These are phyloP conservation scores for Pythium phragmitis DNA, from an alignment of 352 stramenopile species.

Conservation along the genomic window DNA sequence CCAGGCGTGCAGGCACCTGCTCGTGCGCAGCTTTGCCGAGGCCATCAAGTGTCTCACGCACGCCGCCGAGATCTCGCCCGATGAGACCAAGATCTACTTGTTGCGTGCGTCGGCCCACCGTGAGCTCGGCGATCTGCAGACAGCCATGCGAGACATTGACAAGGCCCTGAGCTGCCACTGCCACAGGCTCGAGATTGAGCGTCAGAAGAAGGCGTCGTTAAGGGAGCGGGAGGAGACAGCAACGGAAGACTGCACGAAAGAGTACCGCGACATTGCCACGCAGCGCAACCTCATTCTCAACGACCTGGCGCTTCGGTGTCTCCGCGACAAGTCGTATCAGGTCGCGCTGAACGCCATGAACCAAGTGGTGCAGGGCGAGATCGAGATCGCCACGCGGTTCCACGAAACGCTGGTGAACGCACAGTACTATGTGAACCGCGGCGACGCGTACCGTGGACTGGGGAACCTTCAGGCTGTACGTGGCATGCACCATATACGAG, in stretches of 20 bases:
- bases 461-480: slow-evolving; percentile 69
- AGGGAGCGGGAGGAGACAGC: background rate
- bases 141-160: slow-evolving; percentile 60
- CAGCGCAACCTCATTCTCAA: slow-evolving; percentile 79
- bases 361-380: slow-evolving; percentile 62
- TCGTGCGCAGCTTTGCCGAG: slow-evolving; percentile 48
- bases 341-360: slow-evolving; percentile 81
- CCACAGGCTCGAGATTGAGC: slow-evolving; percentile 24
- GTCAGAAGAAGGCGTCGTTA: slow-evolving; percentile 8
- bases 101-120: slow-evolving; percentile 65
- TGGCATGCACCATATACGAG: background rate
- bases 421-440: slow-evolving; percentile 63
- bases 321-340: slow-evolving; percentile 59
- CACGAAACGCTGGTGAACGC: slow-evolving; percentile 45
- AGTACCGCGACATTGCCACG: slow-evolving; percentile 62
- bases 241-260: slow-evolving; percentile 38
- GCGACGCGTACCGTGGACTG: slow-evolving; percentile 72
- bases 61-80: slow-evolving; percentile 62
- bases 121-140: slow-evolving; percentile 56
- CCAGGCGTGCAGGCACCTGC: slow-evolving; percentile 49
- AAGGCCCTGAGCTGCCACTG: slow-evolving; percentile 54
- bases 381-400: slow-evolving; percentile 46
- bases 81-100: slow-evolving; percentile 70
- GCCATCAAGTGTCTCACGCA: slow-evolving; percentile 68
- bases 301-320: slow-evolving; percentile 59